Evolutionary conservation across 116 monocot species (phyloP).

Genomic region (Posidonia oceanica): DNA sequence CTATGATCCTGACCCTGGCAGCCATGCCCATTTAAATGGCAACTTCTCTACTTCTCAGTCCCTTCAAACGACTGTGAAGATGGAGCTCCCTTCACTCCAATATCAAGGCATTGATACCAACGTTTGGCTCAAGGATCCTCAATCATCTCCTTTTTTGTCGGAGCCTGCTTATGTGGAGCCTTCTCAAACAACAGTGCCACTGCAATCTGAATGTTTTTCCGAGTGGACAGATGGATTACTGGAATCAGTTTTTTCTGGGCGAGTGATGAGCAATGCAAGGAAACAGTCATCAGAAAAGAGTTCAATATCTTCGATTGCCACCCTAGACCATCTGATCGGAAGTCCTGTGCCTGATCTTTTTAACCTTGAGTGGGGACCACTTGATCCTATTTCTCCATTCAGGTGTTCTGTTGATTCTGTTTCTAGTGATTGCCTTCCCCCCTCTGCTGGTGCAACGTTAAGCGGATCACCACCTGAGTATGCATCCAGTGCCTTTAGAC

Average conservation of each 20-base stretch:
- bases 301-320: conserved; percentile 10
- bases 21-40: conserved; percentile 42
- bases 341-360: conserved; percentile 6
- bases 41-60: conserved; percentile 56
- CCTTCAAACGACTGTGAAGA: conserved; percentile 29
- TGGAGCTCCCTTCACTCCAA: conserved; percentile 99
- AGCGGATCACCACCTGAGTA: conserved; percentile 10
- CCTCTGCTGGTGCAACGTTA: conserved; percentile 14
- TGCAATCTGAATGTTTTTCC: conserved; percentile 26
- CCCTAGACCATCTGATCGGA: conserved; percentile 3
- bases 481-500: background rate
- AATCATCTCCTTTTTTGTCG: conserved; percentile 8
- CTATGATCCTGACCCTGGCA: conserved; percentile 38
- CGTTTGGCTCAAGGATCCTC: conserved; percentile 14
- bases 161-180: conserved; percentile 19
- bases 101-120: conserved; percentile 27
- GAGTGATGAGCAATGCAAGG: conserved; percentile 7
- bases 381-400: conserved; percentile 18
- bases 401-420: conserved; percentile 14
- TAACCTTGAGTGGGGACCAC: conserved; percentile 7
- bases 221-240: conserved; percentile 33
- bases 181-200: conserved; percentile 13
- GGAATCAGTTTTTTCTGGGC: conserved; percentile 39
- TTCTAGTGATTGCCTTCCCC: conserved; percentile 20
- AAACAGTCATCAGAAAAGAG: conserved; percentile 13